Evolutionary conservation across 208 protist genomes (phyloP), one percentile per base, ranked within the genome.

Genomic region (Wallacemonas sp.): DNA sequence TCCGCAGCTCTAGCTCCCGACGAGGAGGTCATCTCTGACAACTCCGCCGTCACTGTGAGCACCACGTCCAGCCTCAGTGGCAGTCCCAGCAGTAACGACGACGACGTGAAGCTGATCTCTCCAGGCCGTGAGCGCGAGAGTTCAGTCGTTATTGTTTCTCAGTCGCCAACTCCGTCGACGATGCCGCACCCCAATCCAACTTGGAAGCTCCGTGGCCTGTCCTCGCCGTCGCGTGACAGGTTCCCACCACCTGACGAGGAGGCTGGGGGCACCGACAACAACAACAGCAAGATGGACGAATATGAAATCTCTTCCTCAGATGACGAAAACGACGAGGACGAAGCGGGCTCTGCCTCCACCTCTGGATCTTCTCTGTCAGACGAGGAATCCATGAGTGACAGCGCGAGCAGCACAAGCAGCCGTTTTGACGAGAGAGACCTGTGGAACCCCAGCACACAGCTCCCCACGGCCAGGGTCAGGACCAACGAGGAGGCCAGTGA

Each of bases 371-470:
- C n/a, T n/a, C n/a, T n/a, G 38, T 41, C 36, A 41, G 36, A 41
- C 36, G 36, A n/a, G n/a, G n/a, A n/a, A n/a, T n/a, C n/a, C n/a
- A n/a, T 14, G 9, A 41, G 36, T 14, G 36, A 41, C 36, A 17
- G 30, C 43, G 12, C 65, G 63, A 46, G 32, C 44, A 23, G 5
- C 4, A 29, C 24, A 39, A 29, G 46, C 21, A 0, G 36, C 39
- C 6, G 43, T 44, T 30, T 23, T 68, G 27, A 61, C 39, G 61
- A 74, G 39, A 60, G 23, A 54, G 49, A 61, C 27, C 33, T 83
- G 43, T 83, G 78, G 78, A 71, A 73, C 57, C 78, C 78, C n/a
- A 68, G 72, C 19, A 79, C 72, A 5, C 78, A 78, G 43, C 44
- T 77, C 11, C 5, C 63, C 27, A 2, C 33, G 12, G 6, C 19